phyloP scores from a whole-genome alignment of 495 filamentous ascomycete genomes.

The Penicillium fimorum region DNA sequence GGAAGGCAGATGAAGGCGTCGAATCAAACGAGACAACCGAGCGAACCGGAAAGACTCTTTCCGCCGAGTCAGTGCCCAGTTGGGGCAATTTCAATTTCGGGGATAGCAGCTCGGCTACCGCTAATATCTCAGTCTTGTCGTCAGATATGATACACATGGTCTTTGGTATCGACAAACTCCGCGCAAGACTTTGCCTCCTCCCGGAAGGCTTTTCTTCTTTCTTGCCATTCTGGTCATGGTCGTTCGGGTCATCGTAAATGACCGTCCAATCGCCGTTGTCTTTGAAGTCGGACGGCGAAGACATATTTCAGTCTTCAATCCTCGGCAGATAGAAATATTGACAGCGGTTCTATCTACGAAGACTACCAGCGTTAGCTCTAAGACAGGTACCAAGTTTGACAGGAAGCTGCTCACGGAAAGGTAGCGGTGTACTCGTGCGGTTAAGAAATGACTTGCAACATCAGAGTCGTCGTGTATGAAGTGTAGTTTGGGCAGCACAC shows the following conservation, averaged over 20 bases:
- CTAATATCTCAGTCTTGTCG: conserved; percentile 21
- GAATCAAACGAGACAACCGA: conserved; percentile 28
- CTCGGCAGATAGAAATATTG: not conserved
- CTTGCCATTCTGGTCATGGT: conserved; percentile 6
- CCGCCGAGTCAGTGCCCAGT: conserved; percentile 18
- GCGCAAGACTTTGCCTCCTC: conserved; percentile 8
- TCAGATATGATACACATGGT: conserved; percentile 28
- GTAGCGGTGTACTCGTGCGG: not conserved
- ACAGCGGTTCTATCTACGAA: not conserved
- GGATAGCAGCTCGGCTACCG: conserved; percentile 18
- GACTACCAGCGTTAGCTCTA: not conserved
- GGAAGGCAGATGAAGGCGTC: conserved; percentile 25
- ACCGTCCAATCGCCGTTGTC: conserved; percentile 21
- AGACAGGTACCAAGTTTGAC: no score
- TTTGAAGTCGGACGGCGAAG: conserved; percentile 1
- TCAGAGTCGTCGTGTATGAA: not conserved
- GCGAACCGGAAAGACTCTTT: conserved; percentile 30
- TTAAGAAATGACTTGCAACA: not conserved
- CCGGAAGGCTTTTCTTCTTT: conserved; percentile 12
- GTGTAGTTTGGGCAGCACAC: not conserved
- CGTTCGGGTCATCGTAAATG: conserved; percentile 13
- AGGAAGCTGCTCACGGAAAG: not conserved
- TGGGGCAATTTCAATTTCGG: conserved; percentile 24
- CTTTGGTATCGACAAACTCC: conserved; percentile 19
- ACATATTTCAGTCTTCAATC: conserved; percentile 5